A percentile compares a stretch with the other conserved stretches of the same genome.
Conservation (phyloP, 140 eudicot species). For the Oenanthe javanica region DNA sequence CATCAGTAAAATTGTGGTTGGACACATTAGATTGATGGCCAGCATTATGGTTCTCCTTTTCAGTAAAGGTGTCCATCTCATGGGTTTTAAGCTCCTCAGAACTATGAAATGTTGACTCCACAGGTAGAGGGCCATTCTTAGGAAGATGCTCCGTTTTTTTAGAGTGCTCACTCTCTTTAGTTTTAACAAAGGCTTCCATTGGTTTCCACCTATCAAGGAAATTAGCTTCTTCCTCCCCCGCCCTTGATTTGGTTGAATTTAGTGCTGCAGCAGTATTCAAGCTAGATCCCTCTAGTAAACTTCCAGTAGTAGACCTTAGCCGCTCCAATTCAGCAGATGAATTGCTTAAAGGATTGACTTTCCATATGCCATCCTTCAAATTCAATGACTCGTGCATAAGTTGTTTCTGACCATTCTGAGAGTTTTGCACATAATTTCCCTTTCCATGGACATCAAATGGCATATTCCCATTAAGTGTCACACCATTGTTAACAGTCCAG, state of each 20-base stretch:
- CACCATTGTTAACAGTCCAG: slow-evolving; percentile 30
- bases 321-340: slow-evolving; percentile 24
- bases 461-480: slow-evolving; percentile 27
- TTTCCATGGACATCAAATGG: slow-evolving; percentile 17
- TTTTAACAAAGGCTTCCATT: slow-evolving; percentile 38
- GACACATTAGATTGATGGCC: slow-evolving; percentile 39
- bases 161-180: slow-evolving; percentile 36
- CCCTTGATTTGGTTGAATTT: slow-evolving; percentile 25
- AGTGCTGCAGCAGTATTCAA: slow-evolving; percentile 23
- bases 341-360: slow-evolving; percentile 24
- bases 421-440: slow-evolving; percentile 28
- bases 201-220: slow-evolving; percentile 48
- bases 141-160: slow-evolving; percentile 33
- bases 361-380: slow-evolving; percentile 19
- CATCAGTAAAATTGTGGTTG: slow-evolving; percentile 35
- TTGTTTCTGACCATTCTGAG: slow-evolving; percentile 35
- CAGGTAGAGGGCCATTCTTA: slow-evolving; percentile 38
- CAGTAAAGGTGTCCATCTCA: slow-evolving; percentile 34
- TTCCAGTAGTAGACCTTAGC: slow-evolving; percentile 16
- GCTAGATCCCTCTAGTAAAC: slow-evolving; percentile 21
- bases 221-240: slow-evolving; percentile 28
- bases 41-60: slow-evolving; percentile 52
- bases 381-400: slow-evolving; percentile 22
- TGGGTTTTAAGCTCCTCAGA: slow-evolving; percentile 41
- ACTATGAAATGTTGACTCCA: slow-evolving; percentile 44